These are phyloP conservation scores for Wickerhamiella allomyrinae DNA, from an alignment of 805 yeast species.

Conservation along the genomic window DNA sequence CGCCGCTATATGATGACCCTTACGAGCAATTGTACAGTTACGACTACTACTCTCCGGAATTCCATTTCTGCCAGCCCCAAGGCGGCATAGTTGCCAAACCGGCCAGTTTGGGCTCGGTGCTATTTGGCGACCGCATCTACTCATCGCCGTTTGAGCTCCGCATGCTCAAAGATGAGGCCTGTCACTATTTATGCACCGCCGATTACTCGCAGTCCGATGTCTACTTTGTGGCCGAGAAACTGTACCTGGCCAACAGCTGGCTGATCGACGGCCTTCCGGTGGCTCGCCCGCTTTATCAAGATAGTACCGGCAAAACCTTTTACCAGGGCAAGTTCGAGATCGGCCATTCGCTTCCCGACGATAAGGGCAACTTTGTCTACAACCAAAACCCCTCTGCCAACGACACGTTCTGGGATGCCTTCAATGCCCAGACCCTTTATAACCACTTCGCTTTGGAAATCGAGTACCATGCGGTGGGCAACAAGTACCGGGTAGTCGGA, in stretches of 20 bases:
- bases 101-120: conserved; percentile 81
- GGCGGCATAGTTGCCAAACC: conserved; percentile 55
- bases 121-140: conserved; percentile 91
- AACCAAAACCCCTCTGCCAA: conserved; percentile 23
- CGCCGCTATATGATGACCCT: conserved; percentile 43
- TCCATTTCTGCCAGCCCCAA: conserved; percentile 71
- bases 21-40: conserved; percentile 23
- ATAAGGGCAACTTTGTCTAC: background rate
- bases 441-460: conserved; percentile 70
- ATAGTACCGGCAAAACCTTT: conserved; percentile 43
- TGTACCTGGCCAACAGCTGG: conserved; percentile 86
- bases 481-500: conserved; percentile 77
- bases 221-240: conserved; percentile 60
- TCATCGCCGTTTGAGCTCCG: conserved; percentile 75
- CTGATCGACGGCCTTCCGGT: conserved; percentile 90
- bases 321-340: conserved; percentile 24
- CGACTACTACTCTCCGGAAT: conserved; percentile 59
- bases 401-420: conserved; percentile 44
- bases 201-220: conserved; percentile 51
- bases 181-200: conserved; percentile 51
- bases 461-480: conserved; percentile 68
- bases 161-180: conserved; percentile 59
- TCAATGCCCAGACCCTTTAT: conserved; percentile 28
- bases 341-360: background rate
- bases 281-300: conserved; percentile 40